A percentile compares a stretch with the other conserved stretches of the same genome.
These are phyloP conservation scores for Patellifolia procumbens DNA, from an alignment of 179 eudicot species.

Conservation along the genomic window DNA sequence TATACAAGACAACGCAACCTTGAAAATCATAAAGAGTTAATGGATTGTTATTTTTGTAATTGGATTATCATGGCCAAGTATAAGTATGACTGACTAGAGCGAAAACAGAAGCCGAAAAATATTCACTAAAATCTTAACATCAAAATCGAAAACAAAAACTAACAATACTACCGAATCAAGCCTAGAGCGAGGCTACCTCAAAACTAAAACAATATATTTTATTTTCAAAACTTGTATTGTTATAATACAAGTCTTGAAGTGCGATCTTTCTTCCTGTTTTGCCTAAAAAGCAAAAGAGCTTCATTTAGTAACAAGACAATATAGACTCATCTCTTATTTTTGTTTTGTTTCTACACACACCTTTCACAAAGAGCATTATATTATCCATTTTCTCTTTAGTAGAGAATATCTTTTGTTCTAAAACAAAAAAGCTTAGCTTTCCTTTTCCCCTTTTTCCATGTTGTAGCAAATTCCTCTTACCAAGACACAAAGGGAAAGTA, in stretches of 20 bases:
- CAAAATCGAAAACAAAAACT: no score
- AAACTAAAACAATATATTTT: not conserved
- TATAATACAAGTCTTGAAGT: no score
- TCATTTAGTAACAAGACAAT: conserved; percentile 7
- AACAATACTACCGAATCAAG: no score
- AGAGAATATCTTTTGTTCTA: conserved; percentile 22
- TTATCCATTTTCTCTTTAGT: conserved; percentile 13
- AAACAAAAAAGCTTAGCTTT: conserved; percentile 13
- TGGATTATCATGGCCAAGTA: no score
- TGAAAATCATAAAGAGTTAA: no score
- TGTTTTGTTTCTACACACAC: not conserved
- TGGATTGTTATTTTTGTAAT: no score
- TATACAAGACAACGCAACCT: no score
- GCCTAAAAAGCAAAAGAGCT: not conserved
- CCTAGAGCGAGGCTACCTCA: no score
- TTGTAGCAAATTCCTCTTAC: conserved; percentile 16
- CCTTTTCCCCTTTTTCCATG: conserved; percentile 3
- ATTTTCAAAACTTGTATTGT: no score
- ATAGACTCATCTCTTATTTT: not conserved
- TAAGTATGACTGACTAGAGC: no score
- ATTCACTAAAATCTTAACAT: no score
- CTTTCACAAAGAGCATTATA: conserved; percentile 16
- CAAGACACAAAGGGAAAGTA: conserved; percentile 17
- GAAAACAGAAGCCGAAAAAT: no score
- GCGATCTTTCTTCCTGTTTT: not conserved